These are phyloP conservation scores for Fusarium camptoceras DNA, from an alignment of 2,329 filamentous ascomycete species.

Conservation along the genomic window DNA sequence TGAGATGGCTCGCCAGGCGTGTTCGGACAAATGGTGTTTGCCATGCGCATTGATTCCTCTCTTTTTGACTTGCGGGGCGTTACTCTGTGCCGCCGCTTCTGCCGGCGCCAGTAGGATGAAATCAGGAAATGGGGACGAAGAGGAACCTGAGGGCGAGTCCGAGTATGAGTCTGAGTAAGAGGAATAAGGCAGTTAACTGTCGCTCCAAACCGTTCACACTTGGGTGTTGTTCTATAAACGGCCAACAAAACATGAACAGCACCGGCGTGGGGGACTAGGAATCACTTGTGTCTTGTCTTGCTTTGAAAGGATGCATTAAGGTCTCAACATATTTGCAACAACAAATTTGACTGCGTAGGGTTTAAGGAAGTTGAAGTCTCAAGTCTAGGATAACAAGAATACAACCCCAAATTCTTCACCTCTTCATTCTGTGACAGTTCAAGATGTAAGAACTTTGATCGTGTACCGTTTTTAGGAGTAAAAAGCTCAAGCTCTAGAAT, in stretches of 20 bases:
- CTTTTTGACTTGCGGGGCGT: no score
- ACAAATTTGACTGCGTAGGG: neutral
- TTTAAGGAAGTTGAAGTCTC: neutral
- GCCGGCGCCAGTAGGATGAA: no score
- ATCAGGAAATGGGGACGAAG: neutral
- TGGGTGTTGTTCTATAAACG: neutral
- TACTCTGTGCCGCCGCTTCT: rapidly evolving
- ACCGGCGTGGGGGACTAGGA: neutral
- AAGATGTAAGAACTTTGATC: neutral
- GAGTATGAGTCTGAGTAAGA: no score
- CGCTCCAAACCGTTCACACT: neutral
- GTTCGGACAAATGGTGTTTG: no score
- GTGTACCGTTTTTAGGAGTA: neutral
- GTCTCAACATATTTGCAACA: neutral
- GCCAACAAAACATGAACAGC: neutral
- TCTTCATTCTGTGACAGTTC: neutral
- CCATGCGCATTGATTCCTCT: no score
- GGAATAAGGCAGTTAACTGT: neutral
- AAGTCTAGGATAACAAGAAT: neutral
- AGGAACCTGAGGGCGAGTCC: neutral
- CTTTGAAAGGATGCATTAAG: neutral
- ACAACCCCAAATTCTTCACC: neutral
- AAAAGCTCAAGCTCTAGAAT: neutral
- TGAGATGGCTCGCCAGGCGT: no score
- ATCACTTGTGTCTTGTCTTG: neutral